Evolutionary conservation across 73 alveolate species (phyloP).

Genomic region (Durusdinium trenchii): DNA sequence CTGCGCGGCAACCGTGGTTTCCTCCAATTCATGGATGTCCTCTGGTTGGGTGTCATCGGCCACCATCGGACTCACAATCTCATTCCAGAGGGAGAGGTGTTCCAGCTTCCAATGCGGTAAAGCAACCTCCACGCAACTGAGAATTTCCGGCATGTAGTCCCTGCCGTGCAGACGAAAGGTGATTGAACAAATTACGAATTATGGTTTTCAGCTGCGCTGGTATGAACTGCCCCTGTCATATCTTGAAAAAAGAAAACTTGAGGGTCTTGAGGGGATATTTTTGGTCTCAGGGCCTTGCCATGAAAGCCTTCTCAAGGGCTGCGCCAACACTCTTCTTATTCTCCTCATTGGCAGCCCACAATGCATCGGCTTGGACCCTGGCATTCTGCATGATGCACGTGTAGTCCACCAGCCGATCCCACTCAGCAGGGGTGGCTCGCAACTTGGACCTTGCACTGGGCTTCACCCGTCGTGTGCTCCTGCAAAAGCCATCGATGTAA

Average conservation of each 20-base stretch:
- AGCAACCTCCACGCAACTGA: background rate
- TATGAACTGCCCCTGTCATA: too few relatives aligned
- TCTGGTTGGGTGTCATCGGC: too few relatives aligned
- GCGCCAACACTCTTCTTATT: background rate
- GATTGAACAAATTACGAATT: background rate
- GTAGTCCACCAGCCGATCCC: slow-evolving; percentile 13
- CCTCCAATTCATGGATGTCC: background rate
- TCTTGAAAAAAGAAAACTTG: background rate
- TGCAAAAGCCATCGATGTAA: background rate
- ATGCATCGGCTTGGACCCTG: background rate
- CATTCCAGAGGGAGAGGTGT: slow-evolving; percentile 1
- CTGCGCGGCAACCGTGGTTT: background rate
- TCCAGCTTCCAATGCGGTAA: background rate
- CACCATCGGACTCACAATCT: too few relatives aligned
- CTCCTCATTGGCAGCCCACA: background rate
- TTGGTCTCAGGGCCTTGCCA: background rate
- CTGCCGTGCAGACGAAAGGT: background rate
- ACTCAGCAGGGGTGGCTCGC: background rate
- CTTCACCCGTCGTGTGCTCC: background rate
- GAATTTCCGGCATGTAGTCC: background rate
- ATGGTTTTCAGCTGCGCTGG: too few relatives aligned
- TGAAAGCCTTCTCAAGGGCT: background rate
- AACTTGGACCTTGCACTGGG: background rate
- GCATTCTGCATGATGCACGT: background rate
- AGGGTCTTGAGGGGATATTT: background rate